Evolutionary conservation across 108 stramenopile genomes (phyloP).

Genomic region (Bacterosira constricta): DNA sequence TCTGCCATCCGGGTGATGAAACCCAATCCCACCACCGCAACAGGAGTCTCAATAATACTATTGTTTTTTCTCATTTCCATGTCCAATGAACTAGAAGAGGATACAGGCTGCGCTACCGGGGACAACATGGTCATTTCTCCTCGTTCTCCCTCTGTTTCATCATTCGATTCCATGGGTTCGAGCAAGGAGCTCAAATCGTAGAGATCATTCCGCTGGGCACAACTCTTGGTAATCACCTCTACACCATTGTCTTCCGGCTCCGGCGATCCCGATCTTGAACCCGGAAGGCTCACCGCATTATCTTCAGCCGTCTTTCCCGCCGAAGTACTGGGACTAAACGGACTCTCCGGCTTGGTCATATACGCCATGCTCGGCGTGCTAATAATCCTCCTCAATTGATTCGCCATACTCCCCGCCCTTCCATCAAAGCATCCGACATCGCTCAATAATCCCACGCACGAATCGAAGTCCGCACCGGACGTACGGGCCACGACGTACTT

Average conservation of each 20-base stretch:
- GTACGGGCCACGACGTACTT: conserved; percentile 27
- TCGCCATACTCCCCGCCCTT: conserved; percentile 63
- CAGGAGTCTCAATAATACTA: conserved; percentile 17
- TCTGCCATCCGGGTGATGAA: conserved; percentile 96
- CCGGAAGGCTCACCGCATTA: conserved; percentile 11
- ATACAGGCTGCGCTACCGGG: not conserved
- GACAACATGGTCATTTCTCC: not conserved
- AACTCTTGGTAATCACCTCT: conserved; percentile 37
- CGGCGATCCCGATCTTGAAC: conserved; percentile 24
- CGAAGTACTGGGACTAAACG: conserved; percentile 9
- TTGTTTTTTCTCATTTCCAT: not conserved
- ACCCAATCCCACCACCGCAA: conserved; percentile 77
- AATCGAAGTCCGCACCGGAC: conserved; percentile 40
- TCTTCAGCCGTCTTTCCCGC: not conserved
- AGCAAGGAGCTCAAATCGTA: conserved; percentile 1
- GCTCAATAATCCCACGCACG: conserved; percentile 36
- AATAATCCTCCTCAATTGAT: conserved; percentile 52
- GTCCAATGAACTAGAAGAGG: conserved; percentile 7
- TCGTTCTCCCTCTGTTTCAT: not conserved
- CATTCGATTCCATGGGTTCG: not conserved
- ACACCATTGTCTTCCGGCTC: not conserved
- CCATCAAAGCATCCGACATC: conserved; percentile 67
- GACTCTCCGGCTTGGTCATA: not conserved
- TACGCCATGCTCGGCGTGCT: conserved; percentile 30
- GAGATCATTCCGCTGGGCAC: conserved; percentile 5